Conservation (phyloP, 2,329 filamentous ascomycete genomes). For the Sporothrix brunneoviolacea region DNA sequence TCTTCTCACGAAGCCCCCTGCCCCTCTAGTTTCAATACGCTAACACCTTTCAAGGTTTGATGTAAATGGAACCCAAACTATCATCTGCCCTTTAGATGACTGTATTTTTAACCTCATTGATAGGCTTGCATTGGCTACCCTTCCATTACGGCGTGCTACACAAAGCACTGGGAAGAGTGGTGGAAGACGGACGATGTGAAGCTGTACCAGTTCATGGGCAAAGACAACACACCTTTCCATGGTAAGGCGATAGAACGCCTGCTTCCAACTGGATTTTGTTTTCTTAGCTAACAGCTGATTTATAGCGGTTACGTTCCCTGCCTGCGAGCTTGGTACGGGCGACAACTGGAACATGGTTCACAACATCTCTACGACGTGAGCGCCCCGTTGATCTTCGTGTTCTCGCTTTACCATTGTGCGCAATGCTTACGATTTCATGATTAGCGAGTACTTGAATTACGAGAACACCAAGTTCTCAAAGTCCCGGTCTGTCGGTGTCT, state of each 20-base stretch:
- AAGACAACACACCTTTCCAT: constrained; percentile 78
- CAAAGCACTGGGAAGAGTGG: constrained; percentile 78
- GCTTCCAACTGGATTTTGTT: no score
- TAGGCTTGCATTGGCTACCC: constrained; percentile 90
- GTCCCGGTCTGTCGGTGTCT: constrained; percentile 81
- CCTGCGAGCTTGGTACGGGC: constrained; percentile 73
- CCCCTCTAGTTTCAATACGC: no score
- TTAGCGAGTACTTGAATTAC: constrained; percentile 84
- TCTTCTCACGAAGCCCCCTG: no score
- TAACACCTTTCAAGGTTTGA: constrained; percentile 8
- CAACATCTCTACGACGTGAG: constrained; percentile 82
- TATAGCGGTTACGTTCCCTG: constrained; percentile 74
- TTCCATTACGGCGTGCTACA: constrained; percentile 91
- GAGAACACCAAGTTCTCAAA: constrained; percentile 91
- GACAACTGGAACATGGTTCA: constrained; percentile 87
- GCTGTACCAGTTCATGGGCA: constrained; percentile 94
- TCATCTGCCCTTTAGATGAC: no score
- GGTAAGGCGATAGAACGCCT: no score
- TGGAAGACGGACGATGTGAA: constrained; percentile 85
- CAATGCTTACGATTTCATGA: no score
- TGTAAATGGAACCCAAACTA: neutral
- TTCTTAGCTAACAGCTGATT: neutral
- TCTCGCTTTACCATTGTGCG: neutral
- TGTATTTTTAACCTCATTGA: constrained; percentile 10
- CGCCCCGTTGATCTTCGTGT: constrained; percentile 3